phyloP scores from a whole-genome alignment of 371 early-diverging fungal species.

The Mucor lusitanicus region DNA sequence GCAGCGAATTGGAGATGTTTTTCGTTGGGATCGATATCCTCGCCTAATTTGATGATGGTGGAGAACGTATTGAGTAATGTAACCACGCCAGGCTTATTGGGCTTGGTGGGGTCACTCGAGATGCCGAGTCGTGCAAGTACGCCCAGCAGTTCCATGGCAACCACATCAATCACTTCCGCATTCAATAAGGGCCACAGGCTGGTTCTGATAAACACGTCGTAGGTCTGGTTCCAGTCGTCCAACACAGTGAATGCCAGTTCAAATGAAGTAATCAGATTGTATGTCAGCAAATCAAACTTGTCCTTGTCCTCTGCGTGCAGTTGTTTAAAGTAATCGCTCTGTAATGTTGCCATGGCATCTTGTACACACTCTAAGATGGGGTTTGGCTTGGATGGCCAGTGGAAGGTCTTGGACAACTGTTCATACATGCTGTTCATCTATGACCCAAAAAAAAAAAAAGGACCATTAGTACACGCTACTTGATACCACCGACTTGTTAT shows the following conservation, averaged over 20 bases:
- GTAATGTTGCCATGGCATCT: neutral
- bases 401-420: neutral
- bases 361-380: neutral
- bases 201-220: neutral
- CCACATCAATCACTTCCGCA: neutral
- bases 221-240: neutral
- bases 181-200: neutral
- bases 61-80: neutral
- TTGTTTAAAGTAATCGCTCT: neutral
- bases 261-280: neutral
- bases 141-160: neutral
- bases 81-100: neutral
- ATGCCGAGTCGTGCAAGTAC: neutral
- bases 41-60: neutral
- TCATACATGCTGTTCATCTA: neutral
- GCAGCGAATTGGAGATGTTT: neutral
- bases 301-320: neutral
- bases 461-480: neutral
- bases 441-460: neutral
- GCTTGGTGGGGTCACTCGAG: neutral
- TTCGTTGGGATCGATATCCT: neutral
- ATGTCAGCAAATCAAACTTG: neutral
- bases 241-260: neutral
- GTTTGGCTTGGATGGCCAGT: neutral
- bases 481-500: too few species aligned